A percentile compares a stretch with the other conserved stretches of the same genome.
Conservation (phyloP, 2,329 filamentous ascomycete species). For the Calonectria crousiana region DNA sequence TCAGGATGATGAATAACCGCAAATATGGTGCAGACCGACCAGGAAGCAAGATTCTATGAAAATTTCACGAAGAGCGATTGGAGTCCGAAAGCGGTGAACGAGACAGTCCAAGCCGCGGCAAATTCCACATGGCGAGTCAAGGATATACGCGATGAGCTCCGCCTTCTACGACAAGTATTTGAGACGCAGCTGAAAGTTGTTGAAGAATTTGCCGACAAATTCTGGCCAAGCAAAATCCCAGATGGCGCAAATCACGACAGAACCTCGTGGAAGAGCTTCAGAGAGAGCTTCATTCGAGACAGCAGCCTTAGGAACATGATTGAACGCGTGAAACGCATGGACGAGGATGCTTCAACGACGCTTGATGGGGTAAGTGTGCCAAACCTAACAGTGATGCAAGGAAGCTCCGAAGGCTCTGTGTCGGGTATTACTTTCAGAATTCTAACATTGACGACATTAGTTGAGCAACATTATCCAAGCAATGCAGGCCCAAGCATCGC, state of each 20-base stretch:
- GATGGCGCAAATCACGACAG: not conserved
- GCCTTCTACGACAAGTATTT: constrained; percentile 23
- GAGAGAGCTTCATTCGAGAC: not conserved
- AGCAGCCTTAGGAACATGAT: not conserved
- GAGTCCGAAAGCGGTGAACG: not conserved
- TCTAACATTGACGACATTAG: not conserved
- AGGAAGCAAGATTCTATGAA: constrained; percentile 16
- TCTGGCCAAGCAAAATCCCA: constrained; percentile 16
- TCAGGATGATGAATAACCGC: not conserved
- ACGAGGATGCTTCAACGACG: not conserved
- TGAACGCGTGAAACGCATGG: not conserved
- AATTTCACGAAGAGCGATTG: not conserved
- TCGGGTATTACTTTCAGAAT: not conserved
- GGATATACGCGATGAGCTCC: constrained; percentile 31
- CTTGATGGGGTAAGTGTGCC: not conserved
- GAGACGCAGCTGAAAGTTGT: constrained; percentile 26
- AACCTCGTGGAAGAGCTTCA: constrained; percentile 11
- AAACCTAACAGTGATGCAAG: no score
- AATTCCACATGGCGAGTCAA: constrained; percentile 19
- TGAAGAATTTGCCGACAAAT: constrained; percentile 19
- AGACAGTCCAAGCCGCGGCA: not conserved
- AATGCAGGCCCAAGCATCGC: constrained; percentile 30
- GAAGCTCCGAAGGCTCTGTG: no score
- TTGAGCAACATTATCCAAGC: constrained; percentile 23
- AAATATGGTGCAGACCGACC: not conserved